Base-by-base conservation (phyloP, 495 filamentous ascomycete species). In the Podospora conica region DNA sequence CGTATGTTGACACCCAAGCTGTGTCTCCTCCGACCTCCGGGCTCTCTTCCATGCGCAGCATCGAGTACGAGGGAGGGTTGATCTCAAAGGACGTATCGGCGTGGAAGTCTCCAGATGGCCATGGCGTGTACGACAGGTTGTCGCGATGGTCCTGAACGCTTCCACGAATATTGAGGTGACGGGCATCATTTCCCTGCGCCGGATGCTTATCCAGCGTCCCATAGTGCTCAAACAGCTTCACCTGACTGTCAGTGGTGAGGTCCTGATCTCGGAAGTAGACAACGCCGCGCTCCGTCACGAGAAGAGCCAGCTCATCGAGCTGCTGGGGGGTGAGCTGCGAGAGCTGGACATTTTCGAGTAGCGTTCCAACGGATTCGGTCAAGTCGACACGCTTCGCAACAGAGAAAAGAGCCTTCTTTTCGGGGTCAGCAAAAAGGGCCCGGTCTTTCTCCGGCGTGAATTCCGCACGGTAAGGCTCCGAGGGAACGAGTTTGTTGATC, bases 31-130 rank as follows among this genome's bases (percentile, higher is more conserved):
- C 82, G n/a, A 84, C 81, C 21, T 70, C 69, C 6, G 83, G 82
- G 65, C 84, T 80, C 66, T 84, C 81, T 72, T 84, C 83, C 82
- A 84, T 85, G 56, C 83, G 73, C 23, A 85, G 73, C 28, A 85
- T 67, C 1, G 81, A 83, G 63, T 85, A 84, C 1, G 74, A 79
- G 0, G 82, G 82, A 4, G 82, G 81, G 69, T 83, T 84, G 69
- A 82, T 76, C 68, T 84, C 81, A 60, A 83, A 83, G 8, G 78
- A 81, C 5, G 80, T 85, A 66, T 84, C 82, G 12, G 82, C 78
- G 58, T 84, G 82, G 68, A 79, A 84, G 21, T 82, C 82, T 27
- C 73, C 65, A 67, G 72, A 48, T 25, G 70, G 69, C 70, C 79
- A 80, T 3, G 79, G 77, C 8, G 78, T 81, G 62, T 79, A 79